Evolutionary conservation across 2,329 filamentous ascomycete genomes (phyloP), one percentile per base, ranked within the genome.

Genomic region (Diatrype stigma): DNA sequence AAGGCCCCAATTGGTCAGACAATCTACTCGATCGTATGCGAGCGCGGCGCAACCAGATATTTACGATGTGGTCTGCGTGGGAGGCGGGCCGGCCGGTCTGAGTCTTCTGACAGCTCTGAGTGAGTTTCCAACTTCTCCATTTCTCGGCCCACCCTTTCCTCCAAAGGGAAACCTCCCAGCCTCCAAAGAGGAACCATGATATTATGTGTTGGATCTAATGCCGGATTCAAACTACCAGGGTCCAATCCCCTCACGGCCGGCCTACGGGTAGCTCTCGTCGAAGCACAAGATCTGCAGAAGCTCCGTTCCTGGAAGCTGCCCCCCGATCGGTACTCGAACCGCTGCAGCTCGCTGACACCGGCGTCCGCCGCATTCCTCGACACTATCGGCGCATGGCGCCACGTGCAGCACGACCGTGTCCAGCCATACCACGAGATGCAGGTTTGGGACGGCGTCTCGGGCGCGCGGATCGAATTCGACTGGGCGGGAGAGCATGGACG

Each of bases 371-470:
- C 78, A 3, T 96, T 94, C 63, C 79, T 97, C 56, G 79, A 89
- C 64, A 76, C 80, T 4, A 94, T 96, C 54, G 94, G 93, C 34
- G 91, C 87, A 46, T 97, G 93, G 94, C 66, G 77, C 6, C 84
- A 95, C 64, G 75, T 96, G 54, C 80, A 89, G 59, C 73, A 77
- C 40, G 75, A 82, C 6, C 84, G 94, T 30, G 82, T 94, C 32
- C 92, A 96, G 73, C 81, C 85, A 1, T 99, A 96, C 69, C 86
- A 95, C 53, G 89, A 93, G 62, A 99, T 99, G 94, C 88, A 96
- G 68, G 94, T 97, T 30, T 99, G 95, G 94, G 94, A 99, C 68
- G 95, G 93, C 55, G 83, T 96, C 51, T 89, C 88, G 38, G 91
- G 85, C 52, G 89, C 91, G 34, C 83, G 86, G 60, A 94, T 99